A percentile compares a stretch with the other conserved stretches of the same genome.
phyloP scores from a whole-genome alignment of 2,329 filamentous ascomycete genomes.

The Cadophora luteo-olivacea region DNA sequence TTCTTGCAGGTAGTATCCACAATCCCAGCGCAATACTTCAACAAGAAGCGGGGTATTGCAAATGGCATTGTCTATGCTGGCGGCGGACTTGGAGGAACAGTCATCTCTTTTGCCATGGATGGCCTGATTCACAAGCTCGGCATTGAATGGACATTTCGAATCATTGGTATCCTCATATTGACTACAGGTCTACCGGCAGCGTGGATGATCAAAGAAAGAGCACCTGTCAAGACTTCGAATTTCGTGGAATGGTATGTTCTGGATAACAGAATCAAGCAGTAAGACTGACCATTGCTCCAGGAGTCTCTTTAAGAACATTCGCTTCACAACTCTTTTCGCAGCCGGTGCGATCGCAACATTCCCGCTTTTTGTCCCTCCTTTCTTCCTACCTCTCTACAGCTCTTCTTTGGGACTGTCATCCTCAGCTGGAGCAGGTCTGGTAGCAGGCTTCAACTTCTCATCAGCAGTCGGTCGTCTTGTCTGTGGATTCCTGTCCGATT shows the following conservation, averaged over 20 bases:
- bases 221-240: slow-evolving; percentile 46
- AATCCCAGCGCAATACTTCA: slow-evolving; percentile 61
- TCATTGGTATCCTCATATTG: slow-evolving; percentile 58
- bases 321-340: slow-evolving; percentile 59
- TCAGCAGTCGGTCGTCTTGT: slow-evolving; percentile 63
- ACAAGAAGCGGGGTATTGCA: slow-evolving; percentile 57
- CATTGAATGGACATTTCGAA: slow-evolving; percentile 58
- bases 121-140: slow-evolving; percentile 54
- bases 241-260: slow-evolving; percentile 58
- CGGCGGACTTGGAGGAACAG: slow-evolving; percentile 62
- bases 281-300: slow-evolving; percentile 38
- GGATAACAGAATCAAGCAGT: neutral
- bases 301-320: slow-evolving; percentile 58
- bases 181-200: slow-evolving; percentile 62
- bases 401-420: slow-evolving; percentile 60
- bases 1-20: slow-evolving; percentile 54
- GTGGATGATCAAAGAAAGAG: slow-evolving; percentile 57
- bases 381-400: slow-evolving; percentile 64
- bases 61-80: slow-evolving; percentile 61
- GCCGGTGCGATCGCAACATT: slow-evolving; percentile 63
- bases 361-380: slow-evolving; percentile 65
- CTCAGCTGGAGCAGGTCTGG: slow-evolving; percentile 59
- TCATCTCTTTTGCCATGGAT: slow-evolving; percentile 57
- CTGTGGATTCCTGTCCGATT: slow-evolving; percentile 60
- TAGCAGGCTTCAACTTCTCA: slow-evolving; percentile 67